phyloP scores from a whole-genome alignment of 768 basidiomycete species.

The Hygrophorus pudorinus region DNA sequence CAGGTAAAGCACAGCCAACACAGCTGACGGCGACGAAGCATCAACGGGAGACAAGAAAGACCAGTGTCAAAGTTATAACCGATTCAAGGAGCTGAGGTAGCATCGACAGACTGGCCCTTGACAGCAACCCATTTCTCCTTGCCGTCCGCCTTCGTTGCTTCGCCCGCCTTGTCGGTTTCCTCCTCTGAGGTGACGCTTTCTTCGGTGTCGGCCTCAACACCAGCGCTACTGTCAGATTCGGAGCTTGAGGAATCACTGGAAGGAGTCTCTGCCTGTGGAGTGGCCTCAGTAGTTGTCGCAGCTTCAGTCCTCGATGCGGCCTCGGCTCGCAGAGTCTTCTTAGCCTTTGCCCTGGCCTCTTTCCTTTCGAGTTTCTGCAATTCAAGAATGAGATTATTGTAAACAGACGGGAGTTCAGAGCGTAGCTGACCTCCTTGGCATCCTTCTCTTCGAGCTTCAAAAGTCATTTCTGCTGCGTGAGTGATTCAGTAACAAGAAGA shows the following conservation, averaged over 20 bases:
- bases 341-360: constrained; percentile 45
- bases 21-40: neutral
- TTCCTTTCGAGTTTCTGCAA: constrained; percentile 45
- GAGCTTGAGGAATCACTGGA: constrained; percentile 34
- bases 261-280: constrained; percentile 22
- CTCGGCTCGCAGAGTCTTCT: constrained; percentile 31
- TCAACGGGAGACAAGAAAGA: neutral
- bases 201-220: constrained; percentile 66
- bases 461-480: constrained; percentile 14
- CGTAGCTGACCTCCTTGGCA: constrained; percentile 41
- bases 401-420: neutral
- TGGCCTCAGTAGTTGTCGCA: constrained; percentile 16
- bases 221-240: constrained; percentile 50
- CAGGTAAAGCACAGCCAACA: neutral
- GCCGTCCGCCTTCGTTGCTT: constrained; percentile 21
- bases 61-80: constrained; percentile 9
- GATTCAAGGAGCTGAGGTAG: constrained; percentile 13
- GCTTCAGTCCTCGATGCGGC: constrained; percentile 28
- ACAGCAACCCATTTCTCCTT: constrained; percentile 75
- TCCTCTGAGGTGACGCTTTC: constrained; percentile 72
- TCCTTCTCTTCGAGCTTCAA: constrained; percentile 38
- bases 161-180: constrained; percentile 38
- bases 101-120: constrained; percentile 33
- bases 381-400: constrained; percentile 8
- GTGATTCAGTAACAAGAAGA: neutral